Evolutionary conservation across 257 asterid species (phyloP).

Genomic region (Solanum commersonii): DNA sequence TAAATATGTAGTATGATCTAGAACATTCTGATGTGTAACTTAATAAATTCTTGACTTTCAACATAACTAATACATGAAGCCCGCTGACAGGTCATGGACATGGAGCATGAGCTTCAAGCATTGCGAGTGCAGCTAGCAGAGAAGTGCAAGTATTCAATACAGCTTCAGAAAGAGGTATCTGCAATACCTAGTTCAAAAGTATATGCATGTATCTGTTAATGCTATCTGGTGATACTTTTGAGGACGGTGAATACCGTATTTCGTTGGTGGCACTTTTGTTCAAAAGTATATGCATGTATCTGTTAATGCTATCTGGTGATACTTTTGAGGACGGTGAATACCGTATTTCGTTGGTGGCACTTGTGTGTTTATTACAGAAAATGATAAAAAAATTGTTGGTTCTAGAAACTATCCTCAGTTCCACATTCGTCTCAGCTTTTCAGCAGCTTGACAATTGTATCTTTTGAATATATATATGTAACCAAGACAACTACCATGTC

Average conservation of each 20-base stretch:
- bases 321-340: background rate
- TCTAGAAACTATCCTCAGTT: background rate
- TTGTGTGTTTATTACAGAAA: background rate
- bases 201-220: background rate
- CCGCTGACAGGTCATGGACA: conserved; percentile 71
- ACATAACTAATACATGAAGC: background rate
- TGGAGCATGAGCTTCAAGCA: conserved; percentile 95
- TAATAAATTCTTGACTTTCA: background rate
- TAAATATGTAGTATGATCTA: background rate
- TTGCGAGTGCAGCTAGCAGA: conserved; percentile 65
- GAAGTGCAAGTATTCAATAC: conserved; percentile 31
- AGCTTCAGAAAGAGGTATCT: conserved; percentile 44
- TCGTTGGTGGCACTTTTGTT: background rate
- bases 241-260: background rate
- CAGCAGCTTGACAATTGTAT: background rate
- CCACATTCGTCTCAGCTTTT: background rate
- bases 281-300: background rate
- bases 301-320: background rate
- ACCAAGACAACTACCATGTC: background rate
- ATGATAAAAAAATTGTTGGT: background rate
- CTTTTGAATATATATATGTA: background rate
- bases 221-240: background rate
- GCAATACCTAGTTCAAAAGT: background rate
- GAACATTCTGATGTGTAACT: background rate
- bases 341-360: background rate